Base-by-base conservation (phyloP, 192 early-diverging fungal species). In the Coemansia sp. region DNA sequence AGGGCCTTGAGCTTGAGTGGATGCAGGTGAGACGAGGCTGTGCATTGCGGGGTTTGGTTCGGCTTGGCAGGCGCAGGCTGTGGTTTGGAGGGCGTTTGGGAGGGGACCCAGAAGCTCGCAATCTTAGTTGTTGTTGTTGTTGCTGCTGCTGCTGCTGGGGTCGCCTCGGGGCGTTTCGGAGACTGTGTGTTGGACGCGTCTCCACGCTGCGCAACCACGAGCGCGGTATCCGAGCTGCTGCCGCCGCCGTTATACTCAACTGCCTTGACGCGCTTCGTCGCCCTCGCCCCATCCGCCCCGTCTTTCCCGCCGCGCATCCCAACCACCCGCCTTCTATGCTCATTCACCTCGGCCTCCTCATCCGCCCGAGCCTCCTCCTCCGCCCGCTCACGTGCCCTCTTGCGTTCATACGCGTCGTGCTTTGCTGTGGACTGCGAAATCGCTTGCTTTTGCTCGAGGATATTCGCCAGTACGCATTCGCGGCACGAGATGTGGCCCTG, bases 381-480 rank as follows among this genome's bases (percentile, higher is more conserved):
- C 19, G 47, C n/a, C 22, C 28, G 16, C 14, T 50, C 47, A 0
- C 38, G 29, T 23, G 35, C 80, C 51, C 68, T 77, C 22, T 73
- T n/a, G n/a, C n/a, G 38, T 31, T 70, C 45, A 8, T 59, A 56
- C 25, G 84, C 62, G 23, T 84, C 62, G 2, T 74, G 56, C 31
- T 84, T 71, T 22, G 71, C 75, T 21, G 69, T 73, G 56, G 69
- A 82, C 55, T 78, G 65, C 12, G 67, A 56, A 21, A 93, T 90
- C 30, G 84, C 84, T 47, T 90, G 83, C 58, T 92, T 96, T 64
- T 98, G 95, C 10, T 87, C 76, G 7, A 95, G 65, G 25, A 96
- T 89, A 42, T 85, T 88, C 58, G 90, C 86, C 58, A 89, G 87
- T 30, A 89, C 87, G 65, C 95, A 98, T 56, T 96, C 95, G 35